phyloP scores from a whole-genome alignment of 164 flowering plant genomes.

The Tinospora cordifolia region DNA sequence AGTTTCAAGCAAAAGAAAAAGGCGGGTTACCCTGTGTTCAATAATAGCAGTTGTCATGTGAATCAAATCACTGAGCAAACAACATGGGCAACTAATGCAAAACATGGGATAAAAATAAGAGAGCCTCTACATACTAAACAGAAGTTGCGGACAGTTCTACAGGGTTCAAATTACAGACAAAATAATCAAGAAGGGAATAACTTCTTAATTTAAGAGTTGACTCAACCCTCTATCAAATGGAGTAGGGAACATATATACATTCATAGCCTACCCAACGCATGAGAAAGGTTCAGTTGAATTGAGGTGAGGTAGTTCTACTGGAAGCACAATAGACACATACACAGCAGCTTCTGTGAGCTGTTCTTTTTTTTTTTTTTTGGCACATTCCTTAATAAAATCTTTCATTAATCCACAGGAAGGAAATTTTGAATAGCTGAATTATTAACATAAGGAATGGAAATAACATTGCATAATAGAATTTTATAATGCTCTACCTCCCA shows the following conservation, averaged over 20 bases:
- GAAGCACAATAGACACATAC: not conserved
- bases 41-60: not conserved
- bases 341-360: not conserved
- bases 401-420: not conserved
- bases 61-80: not conserved
- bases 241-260: no score
- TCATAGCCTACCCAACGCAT: no score
- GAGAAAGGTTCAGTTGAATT: not conserved
- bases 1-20: not conserved
- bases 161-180: not conserved
- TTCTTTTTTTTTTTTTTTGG: not conserved
- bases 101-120: not conserved
- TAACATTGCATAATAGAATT: not conserved
- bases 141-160: not conserved
- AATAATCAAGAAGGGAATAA: no score
- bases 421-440: not conserved
- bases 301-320: not conserved
- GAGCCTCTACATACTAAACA: no score
- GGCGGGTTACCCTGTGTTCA: not conserved
- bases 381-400: not conserved
- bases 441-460: not conserved
- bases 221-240: no score
- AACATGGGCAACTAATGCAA: not conserved
- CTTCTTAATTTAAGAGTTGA: no score
- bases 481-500: slow-evolving; percentile 46